phyloP scores from a whole-genome alignment of 495 filamentous ascomycete species.

The Talaromyces adpressus region DNA sequence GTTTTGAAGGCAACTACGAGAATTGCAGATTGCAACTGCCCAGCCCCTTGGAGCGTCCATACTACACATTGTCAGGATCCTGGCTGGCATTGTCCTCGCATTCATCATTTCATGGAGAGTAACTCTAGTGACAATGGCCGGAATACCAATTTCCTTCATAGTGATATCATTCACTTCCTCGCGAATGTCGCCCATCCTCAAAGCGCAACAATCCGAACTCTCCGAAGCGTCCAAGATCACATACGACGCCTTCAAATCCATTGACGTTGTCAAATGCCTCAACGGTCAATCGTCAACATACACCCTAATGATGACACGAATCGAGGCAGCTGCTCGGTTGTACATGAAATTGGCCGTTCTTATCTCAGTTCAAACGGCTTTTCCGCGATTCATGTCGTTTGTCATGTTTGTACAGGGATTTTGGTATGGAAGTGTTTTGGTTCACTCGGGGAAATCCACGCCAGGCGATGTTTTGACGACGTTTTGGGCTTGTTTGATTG shows the following conservation, averaged over 20 bases:
- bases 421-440: slow-evolving; percentile 73
- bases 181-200: slow-evolving; percentile 57
- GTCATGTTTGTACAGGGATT: slow-evolving; percentile 87
- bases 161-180: slow-evolving; percentile 52
- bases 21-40: slow-evolving; percentile 74
- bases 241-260: slow-evolving; percentile 59
- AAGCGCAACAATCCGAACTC: slow-evolving; percentile 62
- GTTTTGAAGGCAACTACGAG: slow-evolving; percentile 61
- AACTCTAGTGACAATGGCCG: slow-evolving; percentile 72
- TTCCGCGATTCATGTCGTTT: slow-evolving; percentile 66
- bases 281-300: slow-evolving; percentile 70
- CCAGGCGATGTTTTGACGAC: slow-evolving; percentile 73
- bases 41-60: slow-evolving; percentile 66
- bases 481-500: slow-evolving; percentile 74
- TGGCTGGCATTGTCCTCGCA: slow-evolving; percentile 61
- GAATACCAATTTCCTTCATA: slow-evolving; percentile 59
- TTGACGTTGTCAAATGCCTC: slow-evolving; percentile 84
- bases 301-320: slow-evolving; percentile 52
- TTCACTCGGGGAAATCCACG: slow-evolving; percentile 43
- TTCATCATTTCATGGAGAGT: slow-evolving; percentile 78
- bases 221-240: slow-evolving; percentile 64
- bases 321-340: slow-evolving; percentile 51
- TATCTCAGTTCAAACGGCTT: slow-evolving; percentile 62
- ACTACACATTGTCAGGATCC: slow-evolving; percentile 51
- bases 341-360: slow-evolving; percentile 63